Base-by-base conservation (phyloP, 2,329 filamentous ascomycete genomes). In the Ceratocystiopsis minuta region DNA sequence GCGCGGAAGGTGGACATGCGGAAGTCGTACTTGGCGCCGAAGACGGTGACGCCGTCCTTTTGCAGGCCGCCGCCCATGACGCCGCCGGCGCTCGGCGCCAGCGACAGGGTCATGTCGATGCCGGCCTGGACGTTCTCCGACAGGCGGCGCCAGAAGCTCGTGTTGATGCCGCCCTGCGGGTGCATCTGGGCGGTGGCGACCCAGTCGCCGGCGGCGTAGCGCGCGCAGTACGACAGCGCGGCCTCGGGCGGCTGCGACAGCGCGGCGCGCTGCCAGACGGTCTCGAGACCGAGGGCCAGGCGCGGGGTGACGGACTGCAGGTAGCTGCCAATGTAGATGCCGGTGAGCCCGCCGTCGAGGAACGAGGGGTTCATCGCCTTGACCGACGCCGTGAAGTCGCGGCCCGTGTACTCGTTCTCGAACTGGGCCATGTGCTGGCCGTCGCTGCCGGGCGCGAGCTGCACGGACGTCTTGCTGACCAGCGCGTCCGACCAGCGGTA, bases 11-110 rank as follows among this genome's bases (percentile, higher is more conserved):
- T 90, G 43, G 84, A 90, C 65, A 86, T 83, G 57, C 84, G 76
- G 75, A 98, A 98, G 60, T 95, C 88, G 65, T 98, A 98, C 66
- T 98, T 98, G 58, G 86, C 84, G 55, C 88, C 90, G 54, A 96
- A 72, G 42, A 87, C 85, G 42, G 92, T 87, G 47, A 84, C 72
- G 43, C 90, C 90, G 61, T 98, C 87, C 62, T 86, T 88, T 60
- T 78, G 74, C 42, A 78, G 59, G 38, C 76, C 76, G 54, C 84
- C 86, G 76, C 90, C 85, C 62, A 83, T 65, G 48, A 75, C 72
- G 41, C 72, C 74, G 41, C 67, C 64, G 1, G 41, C 39, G 43
- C 73, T 68, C 24, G 73, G 68, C 31, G 76, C 76, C 51, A 94
- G 80, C 50, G 87, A 80, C 45, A 98, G 71, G 60, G 86, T 93